phyloP scores from a whole-genome alignment of 2,329 filamentous ascomycete genomes.

The Curvularia eragrostidis region DNA sequence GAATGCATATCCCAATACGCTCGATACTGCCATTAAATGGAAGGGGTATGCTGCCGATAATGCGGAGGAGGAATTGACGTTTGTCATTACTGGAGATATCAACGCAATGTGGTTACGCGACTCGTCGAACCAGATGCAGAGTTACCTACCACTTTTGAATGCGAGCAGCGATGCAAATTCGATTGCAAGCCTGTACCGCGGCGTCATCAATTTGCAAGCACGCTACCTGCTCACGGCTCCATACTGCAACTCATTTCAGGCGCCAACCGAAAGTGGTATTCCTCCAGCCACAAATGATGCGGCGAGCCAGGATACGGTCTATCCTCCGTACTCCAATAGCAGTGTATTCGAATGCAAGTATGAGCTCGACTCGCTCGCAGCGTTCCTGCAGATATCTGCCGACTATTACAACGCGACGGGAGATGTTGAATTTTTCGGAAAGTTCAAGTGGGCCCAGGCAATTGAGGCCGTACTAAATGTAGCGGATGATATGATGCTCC shows the following conservation, averaged over 20 bases:
- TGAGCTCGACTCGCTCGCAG: constrained; percentile 60
- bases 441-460: constrained; percentile 56
- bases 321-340: constrained; percentile 51
- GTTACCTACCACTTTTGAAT: constrained; percentile 68
- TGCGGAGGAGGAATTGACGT: constrained; percentile 68
- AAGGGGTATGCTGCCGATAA: constrained; percentile 65
- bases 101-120: constrained; percentile 63
- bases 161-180: constrained; percentile 62
- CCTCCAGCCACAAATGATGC: constrained; percentile 48
- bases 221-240: constrained; percentile 69
- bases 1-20: constrained; percentile 76
- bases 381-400: constrained; percentile 58
- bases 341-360: constrained; percentile 63
- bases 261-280: constrained; percentile 57
- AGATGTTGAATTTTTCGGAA: constrained; percentile 57
- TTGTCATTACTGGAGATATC: constrained; percentile 66
- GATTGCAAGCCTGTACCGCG: constrained; percentile 71
- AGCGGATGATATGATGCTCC: constrained; percentile 55
- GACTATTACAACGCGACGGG: constrained; percentile 59
- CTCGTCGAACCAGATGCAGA: constrained; percentile 73
- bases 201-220: constrained; percentile 74
- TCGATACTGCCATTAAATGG: constrained; percentile 77
- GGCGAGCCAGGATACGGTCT: constrained; percentile 52
- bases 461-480: constrained; percentile 55
- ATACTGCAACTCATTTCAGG: constrained; percentile 62